These are phyloP conservation scores for Laburnicola sp. DNA, from an alignment of 2,329 filamentous ascomycete species.

Conservation along the genomic window DNA sequence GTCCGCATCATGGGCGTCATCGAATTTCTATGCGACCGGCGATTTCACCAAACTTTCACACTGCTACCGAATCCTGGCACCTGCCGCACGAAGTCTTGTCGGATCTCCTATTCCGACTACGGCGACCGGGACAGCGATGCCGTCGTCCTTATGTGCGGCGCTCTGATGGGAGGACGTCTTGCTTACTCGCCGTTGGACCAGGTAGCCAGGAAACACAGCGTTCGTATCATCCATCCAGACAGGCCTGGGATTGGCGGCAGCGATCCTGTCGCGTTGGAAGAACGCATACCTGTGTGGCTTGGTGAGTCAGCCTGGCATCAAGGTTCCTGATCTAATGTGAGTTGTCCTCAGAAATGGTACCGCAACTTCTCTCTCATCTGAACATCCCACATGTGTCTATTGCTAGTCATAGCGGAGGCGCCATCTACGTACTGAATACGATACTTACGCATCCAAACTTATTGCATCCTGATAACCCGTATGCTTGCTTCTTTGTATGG, in stretches of 20 bases:
- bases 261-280: conserved; percentile 27
- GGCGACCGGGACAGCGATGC: conserved; percentile 32
- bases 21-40: conserved; percentile 35
- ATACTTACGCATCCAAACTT: conserved; percentile 32
- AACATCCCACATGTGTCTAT: conserved; percentile 34
- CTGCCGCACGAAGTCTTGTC: conserved; percentile 22
- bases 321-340: not conserved
- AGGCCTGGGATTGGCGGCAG: conserved; percentile 36
- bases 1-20: conserved; percentile 11
- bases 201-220: conserved; percentile 27
- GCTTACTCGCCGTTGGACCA: conserved; percentile 33
- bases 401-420: conserved; percentile 38
- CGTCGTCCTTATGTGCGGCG: conserved; percentile 37
- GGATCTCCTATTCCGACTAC: conserved; percentile 36
- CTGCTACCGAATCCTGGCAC: conserved; percentile 28
- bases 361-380: conserved; percentile 33
- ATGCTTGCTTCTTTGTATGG: conserved; percentile 30
- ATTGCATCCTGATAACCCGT: conserved; percentile 30
- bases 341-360: conserved; percentile 32
- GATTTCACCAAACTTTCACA: conserved; percentile 30
- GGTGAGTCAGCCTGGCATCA: conserved; percentile 21
- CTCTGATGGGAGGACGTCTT: conserved; percentile 30
- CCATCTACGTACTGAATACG: conserved; percentile 36
- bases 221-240: conserved; percentile 37
- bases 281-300: conserved; percentile 33